phyloP scores from a whole-genome alignment of 2,329 filamentous ascomycete species.

The Colletotrichum melonis region DNA sequence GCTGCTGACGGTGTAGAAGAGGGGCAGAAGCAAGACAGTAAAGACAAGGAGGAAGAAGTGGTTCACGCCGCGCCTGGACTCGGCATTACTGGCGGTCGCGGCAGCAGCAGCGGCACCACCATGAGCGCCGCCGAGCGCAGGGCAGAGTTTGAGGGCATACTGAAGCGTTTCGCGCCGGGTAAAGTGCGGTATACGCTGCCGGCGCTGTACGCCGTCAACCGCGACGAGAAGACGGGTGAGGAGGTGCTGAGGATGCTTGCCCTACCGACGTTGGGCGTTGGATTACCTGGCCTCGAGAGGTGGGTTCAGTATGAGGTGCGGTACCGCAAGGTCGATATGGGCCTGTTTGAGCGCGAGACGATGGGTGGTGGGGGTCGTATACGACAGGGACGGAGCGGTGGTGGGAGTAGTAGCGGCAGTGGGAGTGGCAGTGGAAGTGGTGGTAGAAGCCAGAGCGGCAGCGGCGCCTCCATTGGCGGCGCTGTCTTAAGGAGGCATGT shows the following conservation, averaged over 20 bases:
- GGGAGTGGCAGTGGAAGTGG: neutral
- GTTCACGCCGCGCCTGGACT: neutral
- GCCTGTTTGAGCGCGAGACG: slow-evolving; percentile 43
- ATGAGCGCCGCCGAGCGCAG: slow-evolving; percentile 38
- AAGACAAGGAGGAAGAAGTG: neutral
- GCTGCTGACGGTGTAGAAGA: neutral
- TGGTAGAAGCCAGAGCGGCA: neutral
- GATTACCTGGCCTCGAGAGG: slow-evolving; percentile 57
- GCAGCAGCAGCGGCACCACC: neutral
- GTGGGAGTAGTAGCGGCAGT: neutral
- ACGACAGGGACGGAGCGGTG: neutral
- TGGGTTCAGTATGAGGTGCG: slow-evolving; percentile 62
- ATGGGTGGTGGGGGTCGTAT: neutral
- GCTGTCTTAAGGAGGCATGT: neutral
- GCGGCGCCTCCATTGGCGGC: neutral
- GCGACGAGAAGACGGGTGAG: slow-evolving; percentile 15
- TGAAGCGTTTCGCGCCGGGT: slow-evolving; percentile 63
- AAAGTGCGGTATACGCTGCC: slow-evolving; percentile 68
- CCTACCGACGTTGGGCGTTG: slow-evolving; percentile 63
- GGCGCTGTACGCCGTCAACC: slow-evolving; percentile 61
- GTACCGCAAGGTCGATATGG: slow-evolving; percentile 61
- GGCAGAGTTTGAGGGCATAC: slow-evolving; percentile 50
- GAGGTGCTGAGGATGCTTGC: slow-evolving; percentile 57
- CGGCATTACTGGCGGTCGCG: neutral
- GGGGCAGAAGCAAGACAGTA: neutral